These are phyloP conservation scores for Peronospora destructor DNA, from an alignment of 352 stramenopile species.

Conservation along the genomic window DNA sequence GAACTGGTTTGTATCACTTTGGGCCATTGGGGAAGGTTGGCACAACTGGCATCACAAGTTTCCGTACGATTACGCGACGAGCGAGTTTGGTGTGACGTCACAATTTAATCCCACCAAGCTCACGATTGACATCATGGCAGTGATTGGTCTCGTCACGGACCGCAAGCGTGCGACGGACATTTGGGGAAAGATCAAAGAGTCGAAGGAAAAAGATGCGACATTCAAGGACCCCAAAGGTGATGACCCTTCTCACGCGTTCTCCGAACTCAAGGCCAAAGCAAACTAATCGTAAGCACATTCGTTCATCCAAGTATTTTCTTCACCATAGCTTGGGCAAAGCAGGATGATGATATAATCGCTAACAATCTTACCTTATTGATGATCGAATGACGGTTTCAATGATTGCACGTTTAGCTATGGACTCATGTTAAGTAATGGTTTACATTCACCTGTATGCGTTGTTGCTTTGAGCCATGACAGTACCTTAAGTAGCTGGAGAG, in stretches of 20 bases:
- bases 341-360: slow-evolving; percentile 21
- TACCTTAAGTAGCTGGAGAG: too few species aligned
- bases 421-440: too few species aligned
- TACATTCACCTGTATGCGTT: too few species aligned
- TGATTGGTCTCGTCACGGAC: slow-evolving; percentile 89
- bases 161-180: slow-evolving; percentile 92
- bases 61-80: slow-evolving; percentile 98
- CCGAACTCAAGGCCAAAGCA: slow-evolving; percentile 63
- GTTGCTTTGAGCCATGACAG: too few species aligned
- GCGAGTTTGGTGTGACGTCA: slow-evolving; percentile 91
- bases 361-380: slow-evolving; percentile 36
- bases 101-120: slow-evolving; percentile 99
- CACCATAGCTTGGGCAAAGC: neutral
- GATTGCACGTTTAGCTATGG: too few species aligned
- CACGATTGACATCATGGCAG: slow-evolving; percentile 91
- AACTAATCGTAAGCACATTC: slow-evolving; percentile 33
- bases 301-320: slow-evolving; percentile 5
- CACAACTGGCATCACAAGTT: slow-evolving; percentile 99
- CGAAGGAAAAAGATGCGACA: slow-evolving; percentile 35
- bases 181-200: slow-evolving; percentile 89
- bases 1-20: slow-evolving; percentile 95
- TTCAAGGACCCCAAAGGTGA: slow-evolving; percentile 52
- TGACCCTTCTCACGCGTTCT: slow-evolving; percentile 45
- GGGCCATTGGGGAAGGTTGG: slow-evolving; percentile 95
- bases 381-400: slow-evolving; percentile 1